Evolutionary conservation across 2,329 filamentous ascomycete species (phyloP), one percentile per base, ranked within the genome.

Genomic region (Fusarium pseudonygamai): DNA sequence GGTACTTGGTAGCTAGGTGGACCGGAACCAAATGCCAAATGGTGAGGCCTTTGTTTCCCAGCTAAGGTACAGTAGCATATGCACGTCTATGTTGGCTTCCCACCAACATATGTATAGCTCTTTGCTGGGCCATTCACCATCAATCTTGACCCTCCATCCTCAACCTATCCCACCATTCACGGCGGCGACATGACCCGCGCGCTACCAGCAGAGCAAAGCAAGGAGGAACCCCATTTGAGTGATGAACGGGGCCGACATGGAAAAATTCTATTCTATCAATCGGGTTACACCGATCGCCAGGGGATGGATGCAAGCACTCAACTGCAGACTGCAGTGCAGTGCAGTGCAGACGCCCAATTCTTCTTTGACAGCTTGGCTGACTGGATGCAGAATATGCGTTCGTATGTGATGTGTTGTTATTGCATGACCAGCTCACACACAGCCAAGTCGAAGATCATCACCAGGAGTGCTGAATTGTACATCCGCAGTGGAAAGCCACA

Each of bases 261-360:
- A 52, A 72, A 68, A 72, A 49, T 55, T 56, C 56, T 50, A 30
- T 50, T 60, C 59, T 57, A 63, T 68, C 50, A 53, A 74, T 71
- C 67, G 56, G 63, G 66, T 71, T 65, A 56, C 67, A 58, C 64
- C 71, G 60, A 69, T 72, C 36, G 32, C 37, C 69, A 64, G 68
- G 62, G 71, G 67, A 68, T 63, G 60, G 56, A 74, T 72, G 71
- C 71, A 73, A 72, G 71, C 71, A 73, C 71, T 73, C 71, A 73
- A 74, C 57, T 68, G 47, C 60, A 65, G 47, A 20, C 36, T 37
- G 37, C 36, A 34, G 30, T 37, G 34, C n/a, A n/a, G n/a, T n/a
- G n/a, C 37, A 34, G 30, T 57, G 39, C 59, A 61, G 20, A 50
- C 67, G 59, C 67, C 67, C 71, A 56, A 47, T 50, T 68, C 28